Evolutionary conservation across 2,329 filamentous ascomycete species (phyloP).

Genomic region (Ceratocystiopsis brevicomis): DNA sequence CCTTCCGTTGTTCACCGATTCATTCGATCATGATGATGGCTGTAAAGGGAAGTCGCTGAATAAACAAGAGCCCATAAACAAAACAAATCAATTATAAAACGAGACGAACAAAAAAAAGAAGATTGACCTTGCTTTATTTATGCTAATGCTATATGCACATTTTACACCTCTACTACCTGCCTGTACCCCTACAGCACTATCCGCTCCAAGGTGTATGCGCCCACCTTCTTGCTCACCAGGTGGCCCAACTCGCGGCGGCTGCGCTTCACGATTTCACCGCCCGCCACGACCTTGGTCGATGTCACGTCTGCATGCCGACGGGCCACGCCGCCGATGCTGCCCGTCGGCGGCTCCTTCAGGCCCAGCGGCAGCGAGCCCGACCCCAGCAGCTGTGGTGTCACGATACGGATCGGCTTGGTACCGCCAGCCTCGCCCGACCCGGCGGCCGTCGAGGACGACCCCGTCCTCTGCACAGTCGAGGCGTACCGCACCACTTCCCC

Average conservation of each 20-base stretch:
- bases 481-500: constrained; percentile 48
- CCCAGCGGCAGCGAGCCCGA: constrained; percentile 50
- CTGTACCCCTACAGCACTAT: constrained; percentile 34
- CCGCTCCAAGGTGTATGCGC: constrained; percentile 67
- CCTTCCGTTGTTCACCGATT: too few species aligned
- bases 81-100: too few species aligned
- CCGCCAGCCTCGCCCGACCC: not conserved
- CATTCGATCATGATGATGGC: too few species aligned
- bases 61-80: too few species aligned
- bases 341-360: constrained; percentile 30
- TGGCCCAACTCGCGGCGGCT: constrained; percentile 57
- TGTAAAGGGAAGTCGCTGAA: too few species aligned
- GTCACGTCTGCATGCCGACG: constrained; percentile 13
- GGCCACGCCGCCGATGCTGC: not conserved
- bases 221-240: constrained; percentile 60
- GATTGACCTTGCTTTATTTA: too few species aligned
- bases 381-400: constrained; percentile 18
- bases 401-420: constrained; percentile 15
- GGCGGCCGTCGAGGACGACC: constrained; percentile 55
- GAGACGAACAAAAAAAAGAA: too few species aligned
- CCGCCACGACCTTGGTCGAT: constrained; percentile 39
- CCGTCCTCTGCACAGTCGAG: constrained; percentile 7
- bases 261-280: constrained; percentile 51
- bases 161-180: too few species aligned
- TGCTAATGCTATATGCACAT: too few species aligned